Conservation (phyloP, 768 basidiomycete species). For the Plicaturopsis crispa region DNA sequence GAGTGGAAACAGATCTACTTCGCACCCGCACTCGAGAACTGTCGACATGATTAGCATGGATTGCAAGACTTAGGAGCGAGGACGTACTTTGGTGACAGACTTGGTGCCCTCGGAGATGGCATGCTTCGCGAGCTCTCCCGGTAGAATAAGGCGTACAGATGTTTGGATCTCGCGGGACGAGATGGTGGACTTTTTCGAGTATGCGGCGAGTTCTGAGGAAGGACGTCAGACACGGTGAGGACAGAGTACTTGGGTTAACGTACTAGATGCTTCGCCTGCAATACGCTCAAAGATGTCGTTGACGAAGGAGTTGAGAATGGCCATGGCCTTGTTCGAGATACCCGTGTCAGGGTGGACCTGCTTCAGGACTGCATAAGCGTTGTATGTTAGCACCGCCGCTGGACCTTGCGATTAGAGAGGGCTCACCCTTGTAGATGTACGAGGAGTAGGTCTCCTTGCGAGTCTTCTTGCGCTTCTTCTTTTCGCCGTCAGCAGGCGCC, state of each 20-base stretch:
- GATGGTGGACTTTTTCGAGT: slow-evolving; percentile 99
- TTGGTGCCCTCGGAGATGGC: slow-evolving; percentile 94
- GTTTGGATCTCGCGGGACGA: slow-evolving; percentile 99
- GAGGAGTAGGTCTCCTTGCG: slow-evolving; percentile 92
- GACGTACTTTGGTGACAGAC: slow-evolving; percentile 52
- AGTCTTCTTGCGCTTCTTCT: slow-evolving; percentile 84
- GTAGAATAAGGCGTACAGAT: slow-evolving; percentile 88
- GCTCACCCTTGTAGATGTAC: slow-evolving; percentile 88
- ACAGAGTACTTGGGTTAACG: slow-evolving; percentile 17
- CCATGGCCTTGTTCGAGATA: slow-evolving; percentile 97
- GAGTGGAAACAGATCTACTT: slow-evolving; percentile 22
- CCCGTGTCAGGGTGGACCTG: slow-evolving; percentile 98
- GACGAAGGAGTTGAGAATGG: slow-evolving; percentile 87
- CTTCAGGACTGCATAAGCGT: slow-evolving; percentile 68
- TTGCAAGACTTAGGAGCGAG: neutral
- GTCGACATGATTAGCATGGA: slow-evolving; percentile 2
- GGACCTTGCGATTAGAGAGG: neutral
- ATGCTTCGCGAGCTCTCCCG: slow-evolving; percentile 97
- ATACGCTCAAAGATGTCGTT: slow-evolving; percentile 94
- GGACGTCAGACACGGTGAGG: neutral
- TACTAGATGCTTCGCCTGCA: slow-evolving; percentile 83
- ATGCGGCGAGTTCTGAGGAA: slow-evolving; percentile 78
- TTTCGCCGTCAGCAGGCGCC: slow-evolving; percentile 59
- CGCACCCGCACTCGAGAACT: slow-evolving; percentile 40
- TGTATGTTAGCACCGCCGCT: slow-evolving; percentile 3